These are phyloP conservation scores for Mortierella claussenii DNA, from an alignment of 192 early-diverging fungal species.

Conservation along the genomic window DNA sequence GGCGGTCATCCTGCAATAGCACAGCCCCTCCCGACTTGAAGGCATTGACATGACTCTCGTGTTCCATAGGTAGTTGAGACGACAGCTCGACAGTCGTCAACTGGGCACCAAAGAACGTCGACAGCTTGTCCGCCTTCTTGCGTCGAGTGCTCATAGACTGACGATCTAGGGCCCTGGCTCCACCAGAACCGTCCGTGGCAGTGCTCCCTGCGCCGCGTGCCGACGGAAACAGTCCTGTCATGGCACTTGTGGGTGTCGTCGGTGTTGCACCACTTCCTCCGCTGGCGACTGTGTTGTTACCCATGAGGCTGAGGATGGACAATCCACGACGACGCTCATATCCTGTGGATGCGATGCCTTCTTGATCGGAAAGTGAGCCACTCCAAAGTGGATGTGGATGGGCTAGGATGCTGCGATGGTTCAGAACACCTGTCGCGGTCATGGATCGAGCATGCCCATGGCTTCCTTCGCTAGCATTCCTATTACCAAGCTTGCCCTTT, in stretches of 20 bases:
- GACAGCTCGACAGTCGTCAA: slow-evolving; percentile 29
- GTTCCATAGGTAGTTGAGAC: slow-evolving; percentile 32
- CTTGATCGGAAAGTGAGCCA: slow-evolving; percentile 40
- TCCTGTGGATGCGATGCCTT: slow-evolving; percentile 1
- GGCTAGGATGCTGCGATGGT: slow-evolving; percentile 11
- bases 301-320: slow-evolving; percentile 39
- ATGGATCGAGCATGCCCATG: slow-evolving; percentile 12
- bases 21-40: neutral
- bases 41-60: neutral
- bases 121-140: slow-evolving; percentile 52
- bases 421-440: slow-evolving; percentile 13
- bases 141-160: slow-evolving; percentile 22
- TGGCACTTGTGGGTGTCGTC: slow-evolving; percentile 19
- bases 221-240: neutral
- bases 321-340: slow-evolving; percentile 26
- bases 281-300: neutral
- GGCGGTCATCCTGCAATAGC: too few relatives aligned
- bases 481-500: neutral
- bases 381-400: slow-evolving; percentile 51
- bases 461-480: neutral
- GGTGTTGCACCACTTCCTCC: slow-evolving; percentile 1
- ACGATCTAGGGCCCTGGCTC: slow-evolving; percentile 13
- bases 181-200: neutral
- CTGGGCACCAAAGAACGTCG: slow-evolving; percentile 44
- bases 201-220: neutral